A percentile compares a stretch with the other conserved stretches of the same genome.
phyloP scores from a whole-genome alignment of 345 rosid species.

The Jatropha curcas region DNA sequence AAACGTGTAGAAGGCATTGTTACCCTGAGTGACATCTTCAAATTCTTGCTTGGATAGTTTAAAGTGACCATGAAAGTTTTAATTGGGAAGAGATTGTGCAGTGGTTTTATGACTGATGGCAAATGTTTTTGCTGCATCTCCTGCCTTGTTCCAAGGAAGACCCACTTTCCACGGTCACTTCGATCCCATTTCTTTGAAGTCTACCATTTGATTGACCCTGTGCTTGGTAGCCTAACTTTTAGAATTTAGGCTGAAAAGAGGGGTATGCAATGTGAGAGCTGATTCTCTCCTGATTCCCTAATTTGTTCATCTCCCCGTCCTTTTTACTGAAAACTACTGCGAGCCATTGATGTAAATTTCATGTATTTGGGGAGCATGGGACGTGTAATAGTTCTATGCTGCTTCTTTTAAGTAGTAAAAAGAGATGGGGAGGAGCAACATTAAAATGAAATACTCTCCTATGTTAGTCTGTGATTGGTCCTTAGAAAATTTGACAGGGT shows the following conservation, averaged over 20 bases:
- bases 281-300: conserved; percentile 12
- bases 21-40: conserved; percentile 32
- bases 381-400: conserved; percentile 25
- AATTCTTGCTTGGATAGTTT: conserved; percentile 36
- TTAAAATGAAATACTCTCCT: conserved; percentile 16
- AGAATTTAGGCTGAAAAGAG: conserved; percentile 39
- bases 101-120: conserved; percentile 4
- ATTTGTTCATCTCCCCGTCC: conserved; percentile 30
- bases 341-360: conserved; percentile 28
- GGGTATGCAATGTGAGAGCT: conserved; percentile 37
- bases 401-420: conserved; percentile 20
- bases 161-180: conserved; percentile 7
- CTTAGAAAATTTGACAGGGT: neutral
- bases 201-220: conserved; percentile 37
- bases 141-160: conserved; percentile 13
- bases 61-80: conserved; percentile 8
- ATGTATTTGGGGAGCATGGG: conserved; percentile 31
- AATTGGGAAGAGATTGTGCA: conserved; percentile 17
- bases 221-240: conserved; percentile 34
- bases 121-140: conserved; percentile 23
- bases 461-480: conserved; percentile 14
- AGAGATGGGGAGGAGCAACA: conserved; percentile 18
- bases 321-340: conserved; percentile 4
- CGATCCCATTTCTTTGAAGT: conserved; percentile 14
- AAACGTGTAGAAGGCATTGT: conserved; percentile 38